phyloP scores from a whole-genome alignment of 2,329 filamentous ascomycete species.

The Aureobasidium namibiae region DNA sequence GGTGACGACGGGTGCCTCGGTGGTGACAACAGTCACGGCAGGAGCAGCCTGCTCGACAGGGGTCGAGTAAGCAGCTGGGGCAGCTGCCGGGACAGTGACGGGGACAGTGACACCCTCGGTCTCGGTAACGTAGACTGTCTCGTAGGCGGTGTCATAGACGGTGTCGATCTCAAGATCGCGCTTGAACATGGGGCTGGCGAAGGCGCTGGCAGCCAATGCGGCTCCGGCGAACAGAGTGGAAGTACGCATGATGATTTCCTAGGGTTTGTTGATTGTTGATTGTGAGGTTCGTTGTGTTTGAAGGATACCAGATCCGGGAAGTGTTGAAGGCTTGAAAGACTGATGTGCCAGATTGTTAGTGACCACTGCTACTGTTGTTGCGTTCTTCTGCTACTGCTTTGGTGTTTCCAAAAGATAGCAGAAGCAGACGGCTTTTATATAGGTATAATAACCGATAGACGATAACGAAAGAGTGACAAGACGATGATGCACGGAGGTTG shows the following conservation, averaged over 20 bases:
- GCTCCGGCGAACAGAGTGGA: conserved; percentile 26
- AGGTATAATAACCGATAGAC: background rate
- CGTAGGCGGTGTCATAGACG: conserved; percentile 24
- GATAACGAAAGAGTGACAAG: conserved; percentile 1
- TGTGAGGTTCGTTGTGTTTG: conserved; percentile 15
- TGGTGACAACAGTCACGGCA: conserved; percentile 5
- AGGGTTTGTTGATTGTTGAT: conserved; percentile 17
- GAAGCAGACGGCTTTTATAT: conserved; percentile 14
- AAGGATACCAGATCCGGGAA: conserved; percentile 19
- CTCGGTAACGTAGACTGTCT: conserved; percentile 28
- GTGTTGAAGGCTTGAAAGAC: conserved; percentile 9
- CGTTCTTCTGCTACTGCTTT: conserved; percentile 12
- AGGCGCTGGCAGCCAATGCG: conserved; percentile 28
- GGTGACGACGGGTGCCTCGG: conserved; percentile 2
- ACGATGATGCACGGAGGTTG: background rate
- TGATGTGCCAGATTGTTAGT: conserved; percentile 13
- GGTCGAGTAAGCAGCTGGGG: conserved; percentile 5
- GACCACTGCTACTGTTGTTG: conserved; percentile 15
- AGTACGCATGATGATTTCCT: conserved; percentile 26
- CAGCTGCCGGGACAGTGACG: conserved; percentile 14
- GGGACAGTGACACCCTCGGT: conserved; percentile 20
- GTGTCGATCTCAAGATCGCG: conserved; percentile 22
- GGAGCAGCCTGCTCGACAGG: conserved; percentile 8
- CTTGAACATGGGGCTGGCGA: conserved; percentile 27
- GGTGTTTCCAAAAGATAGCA: conserved; percentile 6